Evolutionary conservation across 306 rosid genomes (phyloP).

Genomic region (Sesbania bispinosa): DNA sequence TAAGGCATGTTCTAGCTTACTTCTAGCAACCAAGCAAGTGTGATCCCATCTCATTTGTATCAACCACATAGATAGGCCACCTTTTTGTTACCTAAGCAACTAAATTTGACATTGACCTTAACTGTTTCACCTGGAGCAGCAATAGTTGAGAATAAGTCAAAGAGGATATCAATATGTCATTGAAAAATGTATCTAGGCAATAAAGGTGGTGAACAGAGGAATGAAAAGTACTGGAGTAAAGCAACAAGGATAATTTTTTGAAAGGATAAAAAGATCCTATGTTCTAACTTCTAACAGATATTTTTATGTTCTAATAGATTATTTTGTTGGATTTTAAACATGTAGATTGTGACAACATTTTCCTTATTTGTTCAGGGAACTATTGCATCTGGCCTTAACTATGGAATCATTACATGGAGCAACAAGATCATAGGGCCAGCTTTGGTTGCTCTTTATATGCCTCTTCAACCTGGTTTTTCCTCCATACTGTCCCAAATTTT

Average conservation of each 20-base stretch:
- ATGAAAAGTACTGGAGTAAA: too few relatives aligned
- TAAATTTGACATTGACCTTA: too few relatives aligned
- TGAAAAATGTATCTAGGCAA: too few relatives aligned
- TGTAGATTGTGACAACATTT: background rate
- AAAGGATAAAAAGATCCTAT: too few relatives aligned
- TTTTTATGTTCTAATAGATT: background rate
- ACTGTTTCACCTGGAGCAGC: too few relatives aligned
- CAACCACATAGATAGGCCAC: background rate
- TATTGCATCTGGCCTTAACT: slow-evolving; percentile 82
- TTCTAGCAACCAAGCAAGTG: background rate
- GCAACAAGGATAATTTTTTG: too few relatives aligned
- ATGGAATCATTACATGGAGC: slow-evolving; percentile 82
- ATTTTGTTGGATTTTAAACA: background rate
- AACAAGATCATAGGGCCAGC: slow-evolving; percentile 92
- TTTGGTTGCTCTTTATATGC: slow-evolving; percentile 79
- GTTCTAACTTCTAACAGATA: background rate
- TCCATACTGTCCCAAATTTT: slow-evolving; percentile 70
- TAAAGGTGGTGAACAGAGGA: too few relatives aligned
- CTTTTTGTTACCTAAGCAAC: background rate
- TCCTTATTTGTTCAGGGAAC: slow-evolving; percentile 56
- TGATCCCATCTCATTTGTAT: background rate
- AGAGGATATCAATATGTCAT: too few relatives aligned
- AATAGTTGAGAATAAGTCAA: too few relatives aligned
- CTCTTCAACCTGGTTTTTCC: slow-evolving; percentile 85
- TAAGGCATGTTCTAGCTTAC: background rate